A percentile compares a stretch with the other conserved stretches of the same genome.
These are phyloP conservation scores for Malus fusca DNA, from an alignment of 306 rosid genomes.

Conservation along the genomic window DNA sequence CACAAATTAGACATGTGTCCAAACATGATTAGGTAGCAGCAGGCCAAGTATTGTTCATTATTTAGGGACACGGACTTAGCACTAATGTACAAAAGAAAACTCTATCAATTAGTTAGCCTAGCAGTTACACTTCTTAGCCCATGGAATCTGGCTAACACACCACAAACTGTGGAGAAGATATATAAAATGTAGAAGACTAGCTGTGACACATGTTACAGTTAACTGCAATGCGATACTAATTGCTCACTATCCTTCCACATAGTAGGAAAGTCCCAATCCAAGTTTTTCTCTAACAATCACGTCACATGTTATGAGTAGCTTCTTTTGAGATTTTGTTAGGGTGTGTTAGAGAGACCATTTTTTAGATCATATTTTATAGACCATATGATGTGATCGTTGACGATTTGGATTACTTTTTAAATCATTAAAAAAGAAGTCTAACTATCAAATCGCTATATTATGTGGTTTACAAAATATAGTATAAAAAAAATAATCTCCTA, in stretches of 20 bases:
- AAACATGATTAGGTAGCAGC: too few relatives aligned
- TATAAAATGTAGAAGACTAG: background rate
- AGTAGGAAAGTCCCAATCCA: background rate
- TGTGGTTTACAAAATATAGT: too few relatives aligned
- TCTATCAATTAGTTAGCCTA: background rate
- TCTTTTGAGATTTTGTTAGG: background rate
- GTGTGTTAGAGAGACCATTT: too few relatives aligned
- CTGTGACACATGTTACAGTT: background rate
- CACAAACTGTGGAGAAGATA: too few relatives aligned
- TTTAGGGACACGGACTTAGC: background rate
- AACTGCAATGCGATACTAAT: background rate
- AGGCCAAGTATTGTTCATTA: background rate
- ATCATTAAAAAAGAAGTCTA: too few relatives aligned
- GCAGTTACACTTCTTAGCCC: background rate
- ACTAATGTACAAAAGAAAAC: background rate
- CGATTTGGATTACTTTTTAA: too few relatives aligned
- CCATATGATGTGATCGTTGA: too few relatives aligned
- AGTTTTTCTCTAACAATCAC: background rate
- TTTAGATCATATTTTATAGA: too few relatives aligned
- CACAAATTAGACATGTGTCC: too few relatives aligned
- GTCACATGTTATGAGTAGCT: background rate
- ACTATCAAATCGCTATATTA: too few relatives aligned
- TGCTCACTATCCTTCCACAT: background rate
- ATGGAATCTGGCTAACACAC: background rate
- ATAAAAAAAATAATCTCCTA: too few relatives aligned